These are phyloP conservation scores for Alnus glutinosa DNA, from an alignment of 306 rosid genomes.

Conservation along the genomic window DNA sequence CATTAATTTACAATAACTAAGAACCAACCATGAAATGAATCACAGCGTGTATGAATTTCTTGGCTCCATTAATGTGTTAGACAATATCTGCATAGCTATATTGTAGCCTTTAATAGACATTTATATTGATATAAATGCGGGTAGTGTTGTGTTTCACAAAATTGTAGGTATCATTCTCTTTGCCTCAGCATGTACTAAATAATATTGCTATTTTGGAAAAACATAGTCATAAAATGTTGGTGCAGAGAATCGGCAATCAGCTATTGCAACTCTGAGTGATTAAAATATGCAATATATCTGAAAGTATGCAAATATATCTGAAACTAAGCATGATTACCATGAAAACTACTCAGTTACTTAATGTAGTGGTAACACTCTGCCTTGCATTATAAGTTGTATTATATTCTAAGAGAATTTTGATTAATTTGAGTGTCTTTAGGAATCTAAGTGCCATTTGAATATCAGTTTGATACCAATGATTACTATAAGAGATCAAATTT, in stretches of 20 bases:
- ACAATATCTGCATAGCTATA: not conserved
- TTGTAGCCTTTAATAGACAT: not conserved
- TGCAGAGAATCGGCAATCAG: not conserved
- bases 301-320: not conserved
- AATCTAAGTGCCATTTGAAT: not conserved
- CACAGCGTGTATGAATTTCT: not conserved
- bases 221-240: not conserved
- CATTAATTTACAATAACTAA: not conserved
- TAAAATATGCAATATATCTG: not conserved
- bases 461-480: not conserved
- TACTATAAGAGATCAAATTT: not conserved
- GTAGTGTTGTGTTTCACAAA: not conserved
- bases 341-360: not conserved
- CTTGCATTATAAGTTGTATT: not conserved
- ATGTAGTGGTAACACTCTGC: not conserved
- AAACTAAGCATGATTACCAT: not conserved
- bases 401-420: not conserved
- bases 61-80: not conserved
- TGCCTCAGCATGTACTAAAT: not conserved
- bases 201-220: not conserved
- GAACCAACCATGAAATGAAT: not conserved
- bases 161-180: not conserved
- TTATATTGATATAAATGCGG: not conserved
- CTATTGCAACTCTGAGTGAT: not conserved
- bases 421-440: not conserved